phyloP scores from a whole-genome alignment of 495 filamentous ascomycete species.

The Penicillium angulare region DNA sequence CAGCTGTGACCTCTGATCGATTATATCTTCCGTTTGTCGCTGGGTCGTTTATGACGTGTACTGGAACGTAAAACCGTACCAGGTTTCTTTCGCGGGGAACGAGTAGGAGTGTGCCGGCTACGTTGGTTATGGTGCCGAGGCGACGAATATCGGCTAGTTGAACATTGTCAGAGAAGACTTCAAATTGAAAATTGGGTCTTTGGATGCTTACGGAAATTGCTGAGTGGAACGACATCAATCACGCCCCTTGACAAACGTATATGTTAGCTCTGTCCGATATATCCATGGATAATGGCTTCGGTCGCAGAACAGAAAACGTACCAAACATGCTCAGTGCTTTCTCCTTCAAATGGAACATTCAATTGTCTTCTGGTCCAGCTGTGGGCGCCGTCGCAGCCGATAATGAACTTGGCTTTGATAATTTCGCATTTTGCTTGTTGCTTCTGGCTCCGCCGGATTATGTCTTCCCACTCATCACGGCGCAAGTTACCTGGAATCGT shows the following conservation, averaged over 20 bases:
- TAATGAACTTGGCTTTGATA: conserved; percentile 60
- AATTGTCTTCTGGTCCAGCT: conserved; percentile 60
- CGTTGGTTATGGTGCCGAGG: conserved; percentile 57
- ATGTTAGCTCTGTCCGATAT: conserved; percentile 9
- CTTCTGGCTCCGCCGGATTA: conserved; percentile 34
- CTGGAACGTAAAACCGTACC: conserved; percentile 69
- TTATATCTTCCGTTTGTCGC: conserved; percentile 28
- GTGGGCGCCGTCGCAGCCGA: conserved; percentile 67
- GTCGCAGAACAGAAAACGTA: conserved; percentile 5
- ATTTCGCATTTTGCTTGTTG: conserved; percentile 35
- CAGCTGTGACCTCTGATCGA: conserved; percentile 57
- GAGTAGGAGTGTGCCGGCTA: conserved; percentile 61
- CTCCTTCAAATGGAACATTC: conserved; percentile 54
- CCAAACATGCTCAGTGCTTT: conserved; percentile 62
- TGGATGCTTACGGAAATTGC: conserved; percentile 57
- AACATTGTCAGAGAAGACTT: not conserved
- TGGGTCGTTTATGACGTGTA: conserved; percentile 38
- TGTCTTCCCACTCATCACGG: conserved; percentile 56
- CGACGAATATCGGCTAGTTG: conserved; percentile 58
- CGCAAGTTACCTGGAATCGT: conserved; percentile 44
- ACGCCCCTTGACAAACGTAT: conserved; percentile 39
- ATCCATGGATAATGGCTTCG: too few relatives aligned
- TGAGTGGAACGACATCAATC: conserved; percentile 64
- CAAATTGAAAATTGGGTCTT: not conserved
- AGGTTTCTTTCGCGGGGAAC: conserved; percentile 67